These are phyloP conservation scores for Suillus brevipes DNA, from an alignment of 768 basidiomycete species.

Conservation along the genomic window DNA sequence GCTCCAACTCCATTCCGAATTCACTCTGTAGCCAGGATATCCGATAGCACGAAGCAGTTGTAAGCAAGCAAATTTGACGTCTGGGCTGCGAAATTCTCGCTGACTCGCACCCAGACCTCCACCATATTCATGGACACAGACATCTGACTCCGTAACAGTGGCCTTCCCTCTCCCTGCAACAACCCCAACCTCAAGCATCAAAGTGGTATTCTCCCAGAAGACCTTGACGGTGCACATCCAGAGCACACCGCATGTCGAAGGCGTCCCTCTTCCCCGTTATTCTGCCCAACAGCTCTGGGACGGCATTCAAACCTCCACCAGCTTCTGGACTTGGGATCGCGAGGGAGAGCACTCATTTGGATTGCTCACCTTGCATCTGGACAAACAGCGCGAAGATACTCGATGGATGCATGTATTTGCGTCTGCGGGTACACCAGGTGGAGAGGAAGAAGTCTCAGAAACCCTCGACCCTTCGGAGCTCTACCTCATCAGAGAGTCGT, in stretches of 20 bases:
- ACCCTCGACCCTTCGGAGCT: slow-evolving; percentile 86
- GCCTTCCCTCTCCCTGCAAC: slow-evolving; percentile 80
- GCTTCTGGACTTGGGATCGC: slow-evolving; percentile 92
- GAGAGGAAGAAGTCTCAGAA: slow-evolving; percentile 76
- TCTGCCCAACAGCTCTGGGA: slow-evolving; percentile 76
- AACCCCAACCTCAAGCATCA: slow-evolving; percentile 63
- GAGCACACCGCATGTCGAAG: slow-evolving; percentile 28
- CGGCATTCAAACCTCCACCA: slow-evolving; percentile 69
- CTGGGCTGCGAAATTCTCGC: slow-evolving; percentile 56
- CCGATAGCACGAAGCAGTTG: too few species aligned
- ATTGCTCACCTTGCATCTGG: slow-evolving; percentile 78
- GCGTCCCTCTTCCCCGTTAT: slow-evolving; percentile 54
- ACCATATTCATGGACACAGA: slow-evolving; percentile 94
- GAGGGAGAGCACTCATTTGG: slow-evolving; percentile 69
- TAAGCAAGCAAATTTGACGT: slow-evolving; percentile 64
- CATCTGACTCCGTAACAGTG: slow-evolving; percentile 77
- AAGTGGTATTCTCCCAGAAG: slow-evolving; percentile 61
- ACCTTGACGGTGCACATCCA: slow-evolving; percentile 67
- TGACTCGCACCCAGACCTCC: slow-evolving; percentile 54
- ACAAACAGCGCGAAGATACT: slow-evolving; percentile 81
- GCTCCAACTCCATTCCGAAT: slow-evolving; percentile 40
- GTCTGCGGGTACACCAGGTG: slow-evolving; percentile 38
- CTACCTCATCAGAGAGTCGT: slow-evolving; percentile 70
- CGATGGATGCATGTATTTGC: slow-evolving; percentile 89
- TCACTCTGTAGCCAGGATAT: slow-evolving; percentile 35